Base-by-base conservation (phyloP, 192 early-diverging fungal genomes). In the Lunasporangiospora selenospora region DNA sequence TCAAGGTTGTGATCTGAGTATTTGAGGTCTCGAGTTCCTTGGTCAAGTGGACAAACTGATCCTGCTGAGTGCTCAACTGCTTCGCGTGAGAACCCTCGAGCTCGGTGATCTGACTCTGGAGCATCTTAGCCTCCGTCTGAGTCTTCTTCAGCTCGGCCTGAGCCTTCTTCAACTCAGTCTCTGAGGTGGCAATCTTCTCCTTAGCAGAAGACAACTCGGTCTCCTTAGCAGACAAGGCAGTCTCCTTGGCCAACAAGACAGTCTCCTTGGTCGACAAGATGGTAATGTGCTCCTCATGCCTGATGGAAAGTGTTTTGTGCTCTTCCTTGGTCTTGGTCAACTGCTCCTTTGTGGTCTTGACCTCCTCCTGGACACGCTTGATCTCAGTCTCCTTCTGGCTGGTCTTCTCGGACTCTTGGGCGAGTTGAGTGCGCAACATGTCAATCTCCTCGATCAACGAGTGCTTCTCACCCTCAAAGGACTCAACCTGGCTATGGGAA, bases 371-470 rank as follows among this genome's bases (percentile, higher is more conserved):
- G 24, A 18, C 32, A 31, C 48, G 40, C 29, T 67, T 57, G 31
- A 45, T 31, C 18, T 50, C 55, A 18, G 50, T 21, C 18, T 54
- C 56, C 57, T 53, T 67, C 36, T 62, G 26, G 13, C 48, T 21
- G 27, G 44, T 41, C 54, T 73, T 62, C 10, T 42, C 69, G 1
- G 42, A 38, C 41, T 63, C 69, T 13, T 62, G 45, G 11, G 41
- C 12, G 19, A 52, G 15, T 31, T 58, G 53, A 8, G 26, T 46
- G 9, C 69, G 69, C 11, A 73, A 54, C 36, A 63, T 58, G 8
- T 63, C 69, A 47, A 73, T 62, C 42, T 73, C 69, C 19, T 73
- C 69, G n/a, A 73, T 58, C 54, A 73, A 34, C 0, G 60, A 62
- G 29, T 59, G 69, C 34, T 63, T 73, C 42, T 73, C 69, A 11